These are phyloP conservation scores for Blastobotrys americana DNA, from an alignment of 805 yeast species.

Conservation along the genomic window DNA sequence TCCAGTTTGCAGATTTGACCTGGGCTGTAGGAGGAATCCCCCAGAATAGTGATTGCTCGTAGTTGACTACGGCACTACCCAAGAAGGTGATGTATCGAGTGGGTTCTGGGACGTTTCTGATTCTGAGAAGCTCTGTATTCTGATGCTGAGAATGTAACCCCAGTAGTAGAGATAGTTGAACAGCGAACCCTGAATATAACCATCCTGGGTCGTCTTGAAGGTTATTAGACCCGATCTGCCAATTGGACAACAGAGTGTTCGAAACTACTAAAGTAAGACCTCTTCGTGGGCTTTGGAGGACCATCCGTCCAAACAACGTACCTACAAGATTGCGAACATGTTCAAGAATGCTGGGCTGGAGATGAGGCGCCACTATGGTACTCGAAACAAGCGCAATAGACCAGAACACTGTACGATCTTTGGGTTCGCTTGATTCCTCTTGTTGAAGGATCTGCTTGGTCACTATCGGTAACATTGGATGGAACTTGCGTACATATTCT, in stretches of 20 bases:
- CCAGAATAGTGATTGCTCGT: not conserved
- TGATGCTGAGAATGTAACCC: not conserved
- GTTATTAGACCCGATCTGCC: not conserved
- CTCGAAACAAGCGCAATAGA: not conserved
- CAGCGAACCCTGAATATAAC: not conserved
- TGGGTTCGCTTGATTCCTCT: not conserved
- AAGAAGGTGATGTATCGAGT: not conserved
- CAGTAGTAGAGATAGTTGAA: not conserved
- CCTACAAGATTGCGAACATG: not conserved
- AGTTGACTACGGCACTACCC: not conserved
- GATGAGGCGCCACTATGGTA: not conserved
- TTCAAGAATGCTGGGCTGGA: not conserved
- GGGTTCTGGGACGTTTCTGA: not conserved
- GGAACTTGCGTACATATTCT: not conserved
- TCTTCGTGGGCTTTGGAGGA: not conserved
- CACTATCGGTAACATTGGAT: not conserved
- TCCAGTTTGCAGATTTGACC: not conserved
- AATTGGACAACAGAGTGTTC: not conserved
- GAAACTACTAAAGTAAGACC: not conserved
- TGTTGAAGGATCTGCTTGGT: not conserved
- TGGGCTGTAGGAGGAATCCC: not conserved
- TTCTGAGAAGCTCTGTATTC: not conserved
- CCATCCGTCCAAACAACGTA: not conserved
- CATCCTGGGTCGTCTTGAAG: not conserved
- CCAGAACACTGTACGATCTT: not conserved